A percentile compares a stretch with the other conserved stretches of the same genome.
These are phyloP conservation scores for Candida tammaniensis DNA, from an alignment of 805 yeast species.

Conservation along the genomic window DNA sequence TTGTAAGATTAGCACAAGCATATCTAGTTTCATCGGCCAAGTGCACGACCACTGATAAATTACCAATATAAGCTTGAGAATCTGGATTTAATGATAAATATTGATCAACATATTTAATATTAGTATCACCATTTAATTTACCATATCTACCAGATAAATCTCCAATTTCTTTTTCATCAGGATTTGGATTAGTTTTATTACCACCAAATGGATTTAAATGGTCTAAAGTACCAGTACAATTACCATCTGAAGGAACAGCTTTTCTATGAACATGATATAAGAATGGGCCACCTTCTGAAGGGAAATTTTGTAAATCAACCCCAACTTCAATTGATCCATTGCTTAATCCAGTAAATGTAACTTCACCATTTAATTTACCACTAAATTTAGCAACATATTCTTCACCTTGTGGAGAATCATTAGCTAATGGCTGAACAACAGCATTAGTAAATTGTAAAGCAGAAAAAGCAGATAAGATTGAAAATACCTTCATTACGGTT, in stretches of 20 bases:
- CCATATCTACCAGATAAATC: slow-evolving; percentile 43
- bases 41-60: slow-evolving; percentile 37
- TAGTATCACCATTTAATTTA: slow-evolving; percentile 24
- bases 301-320: slow-evolving; percentile 33
- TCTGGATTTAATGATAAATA: slow-evolving; percentile 31
- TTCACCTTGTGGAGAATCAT: slow-evolving; percentile 13
- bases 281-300: slow-evolving; percentile 37
- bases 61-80: slow-evolving; percentile 28
- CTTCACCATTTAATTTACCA: slow-evolving; percentile 24
- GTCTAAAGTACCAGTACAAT: slow-evolving; percentile 33
- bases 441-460: slow-evolving; percentile 1
- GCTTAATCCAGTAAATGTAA: slow-evolving; percentile 25
- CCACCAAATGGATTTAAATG: slow-evolving; percentile 42
- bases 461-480: neutral
- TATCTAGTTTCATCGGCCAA: slow-evolving; percentile 28
- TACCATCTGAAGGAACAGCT: slow-evolving; percentile 37
- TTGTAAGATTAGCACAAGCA: slow-evolving; percentile 39
- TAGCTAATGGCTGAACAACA: slow-evolving; percentile 12
- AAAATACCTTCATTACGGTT: too few species aligned
- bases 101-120: slow-evolving; percentile 24
- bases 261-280: slow-evolving; percentile 36
- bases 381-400: slow-evolving; percentile 28
- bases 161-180: slow-evolving; percentile 30
- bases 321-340: slow-evolving; percentile 33
- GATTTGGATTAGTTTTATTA: slow-evolving; percentile 19